Conservation (phyloP, 352 stramenopile genomes). For the Pythium coloratum region DNA sequence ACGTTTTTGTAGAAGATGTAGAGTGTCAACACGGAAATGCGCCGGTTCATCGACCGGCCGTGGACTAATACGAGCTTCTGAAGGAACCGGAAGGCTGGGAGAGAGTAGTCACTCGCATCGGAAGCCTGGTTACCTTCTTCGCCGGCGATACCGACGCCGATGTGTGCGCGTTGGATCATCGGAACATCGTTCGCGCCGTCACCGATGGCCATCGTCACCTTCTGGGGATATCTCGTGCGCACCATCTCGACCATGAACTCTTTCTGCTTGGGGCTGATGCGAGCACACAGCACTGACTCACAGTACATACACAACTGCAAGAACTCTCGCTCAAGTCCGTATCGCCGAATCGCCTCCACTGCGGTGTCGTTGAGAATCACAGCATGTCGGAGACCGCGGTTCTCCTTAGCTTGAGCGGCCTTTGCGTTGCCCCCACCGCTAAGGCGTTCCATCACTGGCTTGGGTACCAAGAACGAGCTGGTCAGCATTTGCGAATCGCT, state of each 20-base stretch:
- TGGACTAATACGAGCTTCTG: conserved; percentile 86
- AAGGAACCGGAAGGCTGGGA: conserved; percentile 86
- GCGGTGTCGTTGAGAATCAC: conserved; percentile 53
- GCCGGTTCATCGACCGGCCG: conserved; percentile 74
- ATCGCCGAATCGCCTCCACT: conserved; percentile 36
- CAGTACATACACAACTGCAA: conserved; percentile 70
- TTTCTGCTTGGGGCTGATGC: conserved; percentile 97
- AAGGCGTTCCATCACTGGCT: not conserved
- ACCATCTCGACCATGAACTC: conserved; percentile 96
- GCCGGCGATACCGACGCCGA: conserved; percentile 61
- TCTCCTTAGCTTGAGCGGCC: not conserved
- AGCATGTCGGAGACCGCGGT: conserved; percentile 23
- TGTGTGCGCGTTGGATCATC: conserved; percentile 88
- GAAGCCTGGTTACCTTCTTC: conserved; percentile 84
- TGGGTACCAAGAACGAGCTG: conserved; percentile 2
- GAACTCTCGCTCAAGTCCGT: conserved; percentile 44
- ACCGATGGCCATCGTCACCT: conserved; percentile 81
- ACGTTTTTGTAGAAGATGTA: conserved; percentile 92
- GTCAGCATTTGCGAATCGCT: not conserved
- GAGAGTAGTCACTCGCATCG: conserved; percentile 88
- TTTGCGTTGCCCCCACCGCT: not conserved
- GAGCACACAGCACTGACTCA: conserved; percentile 94
- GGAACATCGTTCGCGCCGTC: conserved; percentile 93
- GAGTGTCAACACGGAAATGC: conserved; percentile 61
- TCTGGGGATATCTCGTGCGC: conserved; percentile 33